Conservation (phyloP, 2,329 filamentous ascomycete species). For the Mycosphaerelloides madeirae region DNA sequence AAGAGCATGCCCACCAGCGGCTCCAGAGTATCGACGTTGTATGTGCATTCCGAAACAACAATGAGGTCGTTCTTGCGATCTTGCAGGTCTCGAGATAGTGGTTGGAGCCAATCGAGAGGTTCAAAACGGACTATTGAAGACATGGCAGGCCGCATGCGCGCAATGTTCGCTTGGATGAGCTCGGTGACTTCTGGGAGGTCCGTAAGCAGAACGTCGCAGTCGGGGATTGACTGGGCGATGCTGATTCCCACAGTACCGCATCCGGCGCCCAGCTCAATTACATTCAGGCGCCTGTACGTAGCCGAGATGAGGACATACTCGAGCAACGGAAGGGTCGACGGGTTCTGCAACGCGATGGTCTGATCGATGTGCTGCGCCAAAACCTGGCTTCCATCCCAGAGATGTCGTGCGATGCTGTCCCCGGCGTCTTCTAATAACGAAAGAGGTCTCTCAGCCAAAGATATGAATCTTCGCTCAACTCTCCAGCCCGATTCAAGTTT, state of each 20-base stretch:
- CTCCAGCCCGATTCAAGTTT: slow-evolving; percentile 45
- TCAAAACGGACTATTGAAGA: slow-evolving; percentile 45
- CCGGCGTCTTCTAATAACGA: slow-evolving; percentile 65
- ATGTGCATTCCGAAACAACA: slow-evolving; percentile 67
- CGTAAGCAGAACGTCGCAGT: slow-evolving; percentile 56
- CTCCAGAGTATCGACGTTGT: slow-evolving; percentile 64
- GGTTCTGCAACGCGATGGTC: slow-evolving; percentile 33
- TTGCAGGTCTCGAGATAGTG: slow-evolving; percentile 38
- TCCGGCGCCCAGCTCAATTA: slow-evolving; percentile 63
- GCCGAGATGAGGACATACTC: slow-evolving; percentile 36
- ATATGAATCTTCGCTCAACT: slow-evolving; percentile 52
- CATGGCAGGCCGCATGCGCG: slow-evolving; percentile 39
- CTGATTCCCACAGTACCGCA: slow-evolving; percentile 65
- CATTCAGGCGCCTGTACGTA: slow-evolving; percentile 41
- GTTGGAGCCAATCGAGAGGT: slow-evolving; percentile 60
- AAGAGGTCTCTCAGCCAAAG: slow-evolving; percentile 39
- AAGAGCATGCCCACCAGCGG: slow-evolving; percentile 56
- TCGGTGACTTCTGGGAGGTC: slow-evolving; percentile 62
- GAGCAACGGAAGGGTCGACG: slow-evolving; percentile 32
- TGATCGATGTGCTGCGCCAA: slow-evolving; percentile 50
- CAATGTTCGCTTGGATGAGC: slow-evolving; percentile 55
- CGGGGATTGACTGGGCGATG: slow-evolving; percentile 51
- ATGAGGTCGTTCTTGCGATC: slow-evolving; percentile 53
- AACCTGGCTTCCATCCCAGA: slow-evolving; percentile 63
- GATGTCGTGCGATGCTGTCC: slow-evolving; percentile 66